These are phyloP conservation scores for Oxytropis ochrocephala DNA, from an alignment of 306 rosid genomes.

Conservation along the genomic window DNA sequence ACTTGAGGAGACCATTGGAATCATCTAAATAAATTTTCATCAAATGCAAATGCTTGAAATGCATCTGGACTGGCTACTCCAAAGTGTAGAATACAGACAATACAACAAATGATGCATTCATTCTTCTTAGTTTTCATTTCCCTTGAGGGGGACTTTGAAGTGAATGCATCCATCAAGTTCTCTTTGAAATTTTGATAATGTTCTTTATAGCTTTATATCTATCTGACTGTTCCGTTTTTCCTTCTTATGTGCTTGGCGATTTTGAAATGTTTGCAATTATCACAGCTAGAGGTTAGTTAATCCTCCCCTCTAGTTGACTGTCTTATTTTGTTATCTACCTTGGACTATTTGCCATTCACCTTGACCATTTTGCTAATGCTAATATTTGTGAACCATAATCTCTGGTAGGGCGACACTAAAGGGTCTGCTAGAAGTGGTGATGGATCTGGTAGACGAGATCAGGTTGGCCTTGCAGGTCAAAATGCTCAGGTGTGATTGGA, in stretches of 20 bases:
- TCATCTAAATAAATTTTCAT: background rate
- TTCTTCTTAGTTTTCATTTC: background rate
- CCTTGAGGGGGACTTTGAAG: background rate
- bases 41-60: too few species aligned
- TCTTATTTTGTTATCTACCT: background rate
- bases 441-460: constrained; percentile 62
- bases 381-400: constrained; percentile 22
- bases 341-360: background rate
- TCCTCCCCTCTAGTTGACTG: background rate
- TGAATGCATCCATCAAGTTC: background rate
- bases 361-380: background rate
- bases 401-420: constrained; percentile 75
- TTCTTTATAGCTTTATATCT: background rate
- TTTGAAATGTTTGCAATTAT: constrained; percentile 23
- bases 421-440: constrained; percentile 80
- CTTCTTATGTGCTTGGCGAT: constrained; percentile 16
- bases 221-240: constrained; percentile 16
- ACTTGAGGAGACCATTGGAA: background rate
- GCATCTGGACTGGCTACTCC: background rate
- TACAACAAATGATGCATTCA: background rate
- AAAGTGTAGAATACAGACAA: background rate
- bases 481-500: constrained; percentile 59
- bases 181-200: background rate
- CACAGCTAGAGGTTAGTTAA: constrained; percentile 72
- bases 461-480: constrained; percentile 47